Evolutionary conservation across 495 filamentous ascomycete species (phyloP).

Genomic region (Penicillium dipodomyicola): DNA sequence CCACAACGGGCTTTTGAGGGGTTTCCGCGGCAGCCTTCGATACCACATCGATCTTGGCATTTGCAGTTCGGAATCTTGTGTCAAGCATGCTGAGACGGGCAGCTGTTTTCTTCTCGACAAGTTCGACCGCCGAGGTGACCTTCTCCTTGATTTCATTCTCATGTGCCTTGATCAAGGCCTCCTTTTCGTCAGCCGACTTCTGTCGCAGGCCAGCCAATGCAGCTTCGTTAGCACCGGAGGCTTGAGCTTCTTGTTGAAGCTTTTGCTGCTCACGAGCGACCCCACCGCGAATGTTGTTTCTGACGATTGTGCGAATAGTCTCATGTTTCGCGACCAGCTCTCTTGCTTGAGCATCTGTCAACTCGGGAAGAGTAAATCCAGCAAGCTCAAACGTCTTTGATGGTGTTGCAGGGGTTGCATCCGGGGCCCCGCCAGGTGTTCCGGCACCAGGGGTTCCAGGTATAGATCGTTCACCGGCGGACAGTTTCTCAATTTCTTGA

Average conservation of each 20-base stretch:
- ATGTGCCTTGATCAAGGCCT: slow-evolving; percentile 62
- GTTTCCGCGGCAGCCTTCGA: slow-evolving; percentile 79
- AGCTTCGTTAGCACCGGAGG: no score
- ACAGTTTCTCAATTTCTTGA: slow-evolving; percentile 61
- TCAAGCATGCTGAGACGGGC: slow-evolving; percentile 80
- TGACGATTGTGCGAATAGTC: slow-evolving; percentile 62
- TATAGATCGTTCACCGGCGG: slow-evolving; percentile 53
- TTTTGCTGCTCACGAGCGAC: slow-evolving; percentile 37
- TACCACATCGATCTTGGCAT: slow-evolving; percentile 74
- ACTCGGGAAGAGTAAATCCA: slow-evolving; percentile 26
- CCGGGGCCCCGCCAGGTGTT: slow-evolving; percentile 28
- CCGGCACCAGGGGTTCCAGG: slow-evolving; percentile 36
- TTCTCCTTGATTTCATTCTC: slow-evolving; percentile 41
- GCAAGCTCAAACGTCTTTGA: slow-evolving; percentile 30
- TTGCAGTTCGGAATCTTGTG: slow-evolving; percentile 58
- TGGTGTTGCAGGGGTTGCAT: slow-evolving; percentile 38
- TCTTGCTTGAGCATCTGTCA: slow-evolving; percentile 60
- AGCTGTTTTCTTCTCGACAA: slow-evolving; percentile 59
- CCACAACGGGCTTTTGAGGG: slow-evolving; percentile 71
- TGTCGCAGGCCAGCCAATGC: no score
- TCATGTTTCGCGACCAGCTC: slow-evolving; percentile 63
- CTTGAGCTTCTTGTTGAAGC: no score
- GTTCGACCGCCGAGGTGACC: slow-evolving; percentile 44
- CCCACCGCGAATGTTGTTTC: slow-evolving; percentile 50
- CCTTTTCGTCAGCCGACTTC: slow-evolving; percentile 53